phyloP scores from a whole-genome alignment of 2,329 filamentous ascomycete genomes.

The Mollisia scopiformis region DNA sequence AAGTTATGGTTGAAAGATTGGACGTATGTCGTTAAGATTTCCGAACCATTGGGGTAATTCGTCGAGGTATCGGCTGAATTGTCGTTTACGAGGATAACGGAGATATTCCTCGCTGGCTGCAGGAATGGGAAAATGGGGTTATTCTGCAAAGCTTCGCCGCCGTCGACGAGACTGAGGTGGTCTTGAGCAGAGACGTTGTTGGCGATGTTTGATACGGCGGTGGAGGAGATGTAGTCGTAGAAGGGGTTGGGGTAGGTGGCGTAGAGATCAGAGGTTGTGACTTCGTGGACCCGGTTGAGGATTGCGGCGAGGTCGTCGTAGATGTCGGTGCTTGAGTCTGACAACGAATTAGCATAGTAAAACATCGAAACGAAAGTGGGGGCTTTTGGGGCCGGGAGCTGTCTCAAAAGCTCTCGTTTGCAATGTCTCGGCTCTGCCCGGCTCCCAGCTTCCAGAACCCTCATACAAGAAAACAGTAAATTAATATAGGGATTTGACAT shows the following conservation, averaged over 20 bases:
- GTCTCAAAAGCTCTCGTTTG: too few species aligned
- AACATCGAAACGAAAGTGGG: too few species aligned
- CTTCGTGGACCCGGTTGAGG: constrained; percentile 34
- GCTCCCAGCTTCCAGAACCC: too few species aligned
- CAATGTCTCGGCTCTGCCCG: too few species aligned
- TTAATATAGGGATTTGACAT: too few species aligned
- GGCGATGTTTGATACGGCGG: constrained; percentile 39
- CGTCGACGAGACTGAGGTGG: constrained; percentile 46
- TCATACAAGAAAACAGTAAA: too few species aligned
- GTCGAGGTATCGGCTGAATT: constrained; percentile 60
- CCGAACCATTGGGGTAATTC: constrained; percentile 48
- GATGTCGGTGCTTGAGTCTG: constrained; percentile 24
- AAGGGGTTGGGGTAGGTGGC: constrained; percentile 66
- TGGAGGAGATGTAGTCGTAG: constrained; percentile 45
- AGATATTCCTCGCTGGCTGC: constrained; percentile 53
- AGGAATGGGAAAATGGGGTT: constrained; percentile 52
- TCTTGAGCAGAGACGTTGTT: constrained; percentile 41
- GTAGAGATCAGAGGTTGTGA: constrained; percentile 34
- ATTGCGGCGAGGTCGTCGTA: constrained; percentile 33
- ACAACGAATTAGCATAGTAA: too few species aligned
- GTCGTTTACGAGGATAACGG: constrained; percentile 68
- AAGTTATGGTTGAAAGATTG: constrained; percentile 24
- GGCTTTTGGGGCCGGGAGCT: too few species aligned
- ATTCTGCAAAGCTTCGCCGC: constrained; percentile 48
- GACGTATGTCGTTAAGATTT: constrained; percentile 38